phyloP scores from a whole-genome alignment of 2,329 filamentous ascomycete species.

The Parafenestella ontariensis region DNA sequence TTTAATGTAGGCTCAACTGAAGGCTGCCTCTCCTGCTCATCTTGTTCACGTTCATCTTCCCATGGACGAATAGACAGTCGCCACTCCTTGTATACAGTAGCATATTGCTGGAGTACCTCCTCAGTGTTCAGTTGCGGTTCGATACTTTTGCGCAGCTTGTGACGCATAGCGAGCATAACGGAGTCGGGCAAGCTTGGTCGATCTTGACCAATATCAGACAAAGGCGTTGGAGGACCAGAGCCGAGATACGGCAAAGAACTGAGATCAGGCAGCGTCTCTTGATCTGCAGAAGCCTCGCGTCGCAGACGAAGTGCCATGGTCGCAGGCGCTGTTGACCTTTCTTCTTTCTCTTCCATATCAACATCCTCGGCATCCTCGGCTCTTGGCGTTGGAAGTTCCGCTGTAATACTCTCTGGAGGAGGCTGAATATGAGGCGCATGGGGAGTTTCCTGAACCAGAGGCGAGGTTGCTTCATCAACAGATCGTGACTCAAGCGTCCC shows the following conservation, averaged over 20 bases:
- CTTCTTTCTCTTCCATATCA: conserved; percentile 32
- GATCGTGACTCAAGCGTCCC: conserved; percentile 7
- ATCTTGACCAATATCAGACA: conserved; percentile 53
- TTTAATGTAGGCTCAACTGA: conserved; percentile 46
- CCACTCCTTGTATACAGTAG: conserved; percentile 51
- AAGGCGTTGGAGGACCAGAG: conserved; percentile 52
- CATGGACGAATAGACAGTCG: conserved; percentile 49
- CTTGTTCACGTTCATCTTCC: conserved; percentile 51
- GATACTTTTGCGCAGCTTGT: conserved; percentile 41
- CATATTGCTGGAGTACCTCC: conserved; percentile 46
- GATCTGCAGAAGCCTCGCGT: conserved; percentile 38
- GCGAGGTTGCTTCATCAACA: conserved; percentile 26
- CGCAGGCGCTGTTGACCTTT: conserved; percentile 39
- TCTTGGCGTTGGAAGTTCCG: conserved; percentile 44
- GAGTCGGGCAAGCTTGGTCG: conserved; percentile 44
- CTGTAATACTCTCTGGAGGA: conserved; percentile 22
- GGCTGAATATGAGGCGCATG: conserved; percentile 17
- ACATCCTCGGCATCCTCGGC: conserved; percentile 46
- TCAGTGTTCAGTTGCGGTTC: conserved; percentile 39
- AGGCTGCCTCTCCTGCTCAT: conserved; percentile 44
- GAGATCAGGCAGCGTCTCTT: conserved; percentile 50
- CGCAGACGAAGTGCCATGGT: conserved; percentile 41
- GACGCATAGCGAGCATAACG: conserved; percentile 46
- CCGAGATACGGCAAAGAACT: conserved; percentile 55
- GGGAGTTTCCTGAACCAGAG: conserved; percentile 22